Evolutionary conservation across 2,329 filamentous ascomycete species (phyloP).

Genomic region (Colletotrichum noveboracense): DNA sequence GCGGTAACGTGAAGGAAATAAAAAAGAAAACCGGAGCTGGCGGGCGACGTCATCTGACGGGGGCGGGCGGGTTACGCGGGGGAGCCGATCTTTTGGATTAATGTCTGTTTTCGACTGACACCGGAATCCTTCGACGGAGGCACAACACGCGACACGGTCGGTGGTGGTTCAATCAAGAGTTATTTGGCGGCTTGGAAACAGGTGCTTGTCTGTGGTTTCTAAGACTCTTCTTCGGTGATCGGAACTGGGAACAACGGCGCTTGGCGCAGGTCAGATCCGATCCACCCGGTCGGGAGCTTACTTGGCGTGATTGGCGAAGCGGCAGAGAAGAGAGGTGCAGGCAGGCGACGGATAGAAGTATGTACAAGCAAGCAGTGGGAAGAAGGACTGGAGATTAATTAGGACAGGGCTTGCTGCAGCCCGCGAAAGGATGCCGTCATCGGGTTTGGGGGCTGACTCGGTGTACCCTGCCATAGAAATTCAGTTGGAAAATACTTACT

Average conservation of each 20-base stretch:
- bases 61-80: not conserved
- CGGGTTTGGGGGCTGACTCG: not conserved
- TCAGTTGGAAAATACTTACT: not conserved
- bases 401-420: not conserved
- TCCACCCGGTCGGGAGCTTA: constrained; percentile 7
- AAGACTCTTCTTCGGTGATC: not conserved
- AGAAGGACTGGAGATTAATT: not conserved
- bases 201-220: not conserved
- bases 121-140: not conserved
- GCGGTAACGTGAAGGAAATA: not conserved
- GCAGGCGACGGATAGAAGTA: not conserved
- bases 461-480: not conserved
- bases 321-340: not conserved
- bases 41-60: constrained; percentile 8
- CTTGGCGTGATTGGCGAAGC: constrained; percentile 14
- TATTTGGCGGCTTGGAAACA: not conserved
- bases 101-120: not conserved
- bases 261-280: constrained; percentile 12
- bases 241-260: not conserved
- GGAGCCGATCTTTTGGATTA: not conserved
- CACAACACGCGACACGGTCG: not conserved
- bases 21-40: not conserved
- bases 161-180: constrained; percentile 12
- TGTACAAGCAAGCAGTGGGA: not conserved
- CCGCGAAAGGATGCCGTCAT: not conserved